Percentiles rank a stretch among this genome's conserved stretches.
Conservation (phyloP, 768 basidiomycete species). For the Amanita jacksonii region DNA sequence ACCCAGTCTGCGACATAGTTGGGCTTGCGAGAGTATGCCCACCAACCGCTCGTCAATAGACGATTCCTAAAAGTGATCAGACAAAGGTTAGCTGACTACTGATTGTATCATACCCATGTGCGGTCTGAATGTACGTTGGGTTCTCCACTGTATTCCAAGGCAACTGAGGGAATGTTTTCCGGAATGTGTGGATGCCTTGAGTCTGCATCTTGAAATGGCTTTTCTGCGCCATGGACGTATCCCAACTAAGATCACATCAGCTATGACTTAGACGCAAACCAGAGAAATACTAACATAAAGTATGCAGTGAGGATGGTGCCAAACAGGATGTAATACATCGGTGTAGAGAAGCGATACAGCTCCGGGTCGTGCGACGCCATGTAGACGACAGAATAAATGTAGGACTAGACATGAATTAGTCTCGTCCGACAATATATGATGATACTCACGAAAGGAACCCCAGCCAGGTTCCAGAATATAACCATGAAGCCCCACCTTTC, state of each 20-base stretch:
- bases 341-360: constrained; percentile 78
- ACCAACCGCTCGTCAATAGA: constrained; percentile 88
- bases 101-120: constrained; percentile 58
- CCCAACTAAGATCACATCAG: constrained; percentile 77
- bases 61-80: constrained; percentile 51
- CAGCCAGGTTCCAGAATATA: constrained; percentile 96
- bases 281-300: constrained; percentile 61
- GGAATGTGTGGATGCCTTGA: constrained; percentile 75
- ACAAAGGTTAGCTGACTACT: not conserved
- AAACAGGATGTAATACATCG: constrained; percentile 64
- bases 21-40: constrained; percentile 90
- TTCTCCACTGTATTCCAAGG: constrained; percentile 77
- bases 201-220: constrained; percentile 97
- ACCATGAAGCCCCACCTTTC: constrained; percentile 88
- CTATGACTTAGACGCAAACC: too few species aligned
- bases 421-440: not conserved
- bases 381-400: constrained; percentile 95
- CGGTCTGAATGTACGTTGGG: constrained; percentile 88
- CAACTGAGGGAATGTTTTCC: constrained; percentile 90
- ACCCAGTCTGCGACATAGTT: constrained; percentile 94
- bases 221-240: constrained; percentile 94
- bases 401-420: constrained; percentile 45
- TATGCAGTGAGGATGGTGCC: constrained; percentile 74
- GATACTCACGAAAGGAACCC: constrained; percentile 74
- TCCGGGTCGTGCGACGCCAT: constrained; percentile 93